phyloP scores from a whole-genome alignment of 805 yeast genomes.

The Yamadazyma olivae region DNA sequence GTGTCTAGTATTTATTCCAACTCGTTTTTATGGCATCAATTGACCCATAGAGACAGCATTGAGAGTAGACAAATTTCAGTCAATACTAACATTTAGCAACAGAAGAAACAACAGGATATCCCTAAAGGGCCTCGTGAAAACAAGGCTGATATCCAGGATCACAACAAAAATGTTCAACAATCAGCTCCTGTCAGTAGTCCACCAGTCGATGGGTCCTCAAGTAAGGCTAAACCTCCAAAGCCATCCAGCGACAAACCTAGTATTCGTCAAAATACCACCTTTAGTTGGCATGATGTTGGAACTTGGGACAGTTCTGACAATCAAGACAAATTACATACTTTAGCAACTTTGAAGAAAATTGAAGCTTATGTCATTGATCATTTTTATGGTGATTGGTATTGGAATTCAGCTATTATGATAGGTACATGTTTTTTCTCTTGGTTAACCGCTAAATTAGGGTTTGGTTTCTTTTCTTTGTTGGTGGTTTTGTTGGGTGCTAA shows the following conservation, averaged over 20 bases:
- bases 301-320: constrained; percentile 24
- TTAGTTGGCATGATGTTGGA: constrained; percentile 41
- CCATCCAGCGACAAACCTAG: constrained; percentile 15
- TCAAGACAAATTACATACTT: constrained; percentile 23
- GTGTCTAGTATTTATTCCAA: too few relatives aligned
- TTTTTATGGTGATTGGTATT: constrained; percentile 69
- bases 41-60: too few relatives aligned
- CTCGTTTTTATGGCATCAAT: too few relatives aligned
- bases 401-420: constrained; percentile 59
- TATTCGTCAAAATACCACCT: constrained; percentile 28
- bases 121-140: constrained; percentile 17
- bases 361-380: constrained; percentile 65
- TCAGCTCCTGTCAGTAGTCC: constrained; percentile 10
- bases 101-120: constrained; percentile 8
- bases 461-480: constrained; percentile 60
- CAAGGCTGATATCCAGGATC: constrained; percentile 16
- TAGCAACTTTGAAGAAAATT: constrained; percentile 31
- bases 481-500: constrained; percentile 59
- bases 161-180: constrained; percentile 14
- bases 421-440: constrained; percentile 76
- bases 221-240: constrained; percentile 3
- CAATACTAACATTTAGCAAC: too few relatives aligned
- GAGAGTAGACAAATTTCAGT: too few relatives aligned
- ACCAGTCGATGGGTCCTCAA: constrained; percentile 15
- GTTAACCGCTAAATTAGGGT: constrained; percentile 59